Base-by-base conservation (phyloP, 2,329 filamentous ascomycete species). In the Aspergillus fumigatiaffinis region DNA sequence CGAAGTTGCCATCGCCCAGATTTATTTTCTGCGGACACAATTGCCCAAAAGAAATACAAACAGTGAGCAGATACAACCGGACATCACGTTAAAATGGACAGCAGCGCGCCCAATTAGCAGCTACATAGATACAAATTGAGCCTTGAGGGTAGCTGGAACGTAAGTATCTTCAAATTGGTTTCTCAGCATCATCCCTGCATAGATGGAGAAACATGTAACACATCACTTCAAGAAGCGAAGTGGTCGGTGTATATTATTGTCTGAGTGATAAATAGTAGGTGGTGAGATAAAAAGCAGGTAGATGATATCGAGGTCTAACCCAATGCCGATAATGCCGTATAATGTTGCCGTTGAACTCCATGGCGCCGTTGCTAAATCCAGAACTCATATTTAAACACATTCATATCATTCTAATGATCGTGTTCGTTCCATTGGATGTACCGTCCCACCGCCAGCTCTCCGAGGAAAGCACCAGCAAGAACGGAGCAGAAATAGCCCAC, bases 401-500 rank as follows among this genome's bases (percentile, higher is more conserved):
- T 47, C 44, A 25, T 25, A 23, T 26, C 20, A 47, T 26, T 47
- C 12, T 25, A 71, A 53, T 71, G 69, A 8, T 54, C 60, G 52
- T 71, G 67, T 10, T 70, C 67, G 35, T 63, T 73, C 23, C 76
- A 63, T 48, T 78, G 69, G 28, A 78, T 79, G 66, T 86, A 94
- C 62, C 92, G 84, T 29, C 92, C 91, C 59, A 94, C 82, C 0
- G 85, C 83, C 47, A 97, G 76, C 71, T 94, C 94, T 25, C 93
- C 93, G n/a, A 95, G 70, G 69, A 97, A 97, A 1, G 89, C 84
- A 14, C 88, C 88, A 4, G 80, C 87, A 10, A 95, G 80, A n/a
- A 92, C 82, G 0, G 89, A 92, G 54, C 91, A 75, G 72, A 93
- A 93, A 71, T 94, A 94, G 12, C 90, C 91, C 17, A 93, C 83